Evolutionary conservation across 2,329 filamentous ascomycete species (phyloP).

Genomic region (Calycina herbarum): DNA sequence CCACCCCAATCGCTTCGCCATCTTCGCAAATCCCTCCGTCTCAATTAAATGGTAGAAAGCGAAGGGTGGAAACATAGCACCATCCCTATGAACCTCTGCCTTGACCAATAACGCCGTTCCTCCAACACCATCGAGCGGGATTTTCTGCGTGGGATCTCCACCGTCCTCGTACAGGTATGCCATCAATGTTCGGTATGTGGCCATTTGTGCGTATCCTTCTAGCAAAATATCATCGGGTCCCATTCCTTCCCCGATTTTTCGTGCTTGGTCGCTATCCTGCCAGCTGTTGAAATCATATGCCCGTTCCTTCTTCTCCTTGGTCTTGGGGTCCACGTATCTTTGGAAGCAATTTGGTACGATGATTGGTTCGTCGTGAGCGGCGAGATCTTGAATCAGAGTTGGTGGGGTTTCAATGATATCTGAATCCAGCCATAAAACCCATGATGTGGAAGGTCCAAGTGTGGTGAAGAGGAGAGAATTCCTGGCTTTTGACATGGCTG

Average conservation of each 20-base stretch:
- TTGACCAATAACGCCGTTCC: conserved; percentile 92
- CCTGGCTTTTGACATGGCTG: conserved; percentile 88
- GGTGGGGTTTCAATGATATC: conserved; percentile 89
- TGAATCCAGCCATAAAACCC: conserved; percentile 94
- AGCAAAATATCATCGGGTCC: conserved; percentile 87
- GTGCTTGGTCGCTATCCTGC: conserved; percentile 83
- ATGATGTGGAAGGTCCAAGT: conserved; percentile 83
- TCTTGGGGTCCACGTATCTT: conserved; percentile 69
- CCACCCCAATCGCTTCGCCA: conserved; percentile 89
- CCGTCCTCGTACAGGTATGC: conserved; percentile 68
- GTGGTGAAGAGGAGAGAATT: conserved; percentile 97
- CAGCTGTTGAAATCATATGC: conserved; percentile 98
- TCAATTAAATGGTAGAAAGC: conserved; percentile 96
- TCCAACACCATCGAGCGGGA: conserved; percentile 88
- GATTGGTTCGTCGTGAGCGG: conserved; percentile 82
- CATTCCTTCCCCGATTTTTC: conserved; percentile 76
- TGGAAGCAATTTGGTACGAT: conserved; percentile 97
- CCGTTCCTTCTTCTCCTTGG: conserved; percentile 70
- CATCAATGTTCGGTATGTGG: conserved; percentile 91
- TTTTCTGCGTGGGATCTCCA: conserved; percentile 59
- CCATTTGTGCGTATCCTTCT: conserved; percentile 90
- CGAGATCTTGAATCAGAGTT: conserved; percentile 86
- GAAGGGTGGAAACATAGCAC: conserved; percentile 97
- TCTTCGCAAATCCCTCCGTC: conserved; percentile 97
- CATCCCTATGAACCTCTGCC: conserved; percentile 93